Conservation (phyloP, 1,284 basidiomycete species). For the Leccinum fuscescens region DNA sequence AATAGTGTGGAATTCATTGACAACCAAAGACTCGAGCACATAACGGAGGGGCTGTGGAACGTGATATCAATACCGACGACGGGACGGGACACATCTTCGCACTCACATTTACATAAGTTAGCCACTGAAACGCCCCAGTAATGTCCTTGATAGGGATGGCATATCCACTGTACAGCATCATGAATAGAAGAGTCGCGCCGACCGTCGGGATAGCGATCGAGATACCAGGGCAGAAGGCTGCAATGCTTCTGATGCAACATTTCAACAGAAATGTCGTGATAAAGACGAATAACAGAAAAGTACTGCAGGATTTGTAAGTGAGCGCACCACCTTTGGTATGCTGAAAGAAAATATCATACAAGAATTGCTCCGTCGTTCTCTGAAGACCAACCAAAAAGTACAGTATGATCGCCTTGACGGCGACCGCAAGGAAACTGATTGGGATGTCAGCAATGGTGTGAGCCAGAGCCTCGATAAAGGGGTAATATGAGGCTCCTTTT, state of each 20-base stretch:
- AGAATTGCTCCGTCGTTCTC: slow-evolving; percentile 38
- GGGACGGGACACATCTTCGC: neutral
- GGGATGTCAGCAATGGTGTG: slow-evolving; percentile 61
- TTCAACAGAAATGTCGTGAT: slow-evolving; percentile 55
- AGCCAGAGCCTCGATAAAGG: slow-evolving; percentile 52
- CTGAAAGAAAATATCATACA: slow-evolving; percentile 31
- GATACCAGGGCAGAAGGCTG: slow-evolving; percentile 47
- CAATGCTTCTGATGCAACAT: slow-evolving; percentile 56
- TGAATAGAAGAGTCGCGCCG: slow-evolving; percentile 46
- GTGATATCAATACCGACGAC: neutral
- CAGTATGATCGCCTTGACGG: slow-evolving; percentile 47
- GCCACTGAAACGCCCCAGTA: slow-evolving; percentile 58
- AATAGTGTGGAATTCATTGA: slow-evolving; percentile 56
- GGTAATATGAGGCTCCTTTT: slow-evolving; percentile 52
- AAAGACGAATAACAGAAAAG: slow-evolving; percentile 50
- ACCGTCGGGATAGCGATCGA: slow-evolving; percentile 57
- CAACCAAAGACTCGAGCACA: slow-evolving; percentile 49
- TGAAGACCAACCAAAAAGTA: slow-evolving; percentile 59
- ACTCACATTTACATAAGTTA: slow-evolving; percentile 57
- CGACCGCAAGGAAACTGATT: slow-evolving; percentile 42
- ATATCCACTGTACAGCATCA: slow-evolving; percentile 45
- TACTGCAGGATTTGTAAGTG: slow-evolving; percentile 33
- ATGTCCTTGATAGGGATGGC: slow-evolving; percentile 27
- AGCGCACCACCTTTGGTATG: neutral
- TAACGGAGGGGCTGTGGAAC: slow-evolving; percentile 42